A percentile compares a stretch with the other conserved stretches of the same genome.
Evolutionary conservation across 2,329 filamentous ascomycete genomes (phyloP).

Genomic region (Talaromyces sp.): DNA sequence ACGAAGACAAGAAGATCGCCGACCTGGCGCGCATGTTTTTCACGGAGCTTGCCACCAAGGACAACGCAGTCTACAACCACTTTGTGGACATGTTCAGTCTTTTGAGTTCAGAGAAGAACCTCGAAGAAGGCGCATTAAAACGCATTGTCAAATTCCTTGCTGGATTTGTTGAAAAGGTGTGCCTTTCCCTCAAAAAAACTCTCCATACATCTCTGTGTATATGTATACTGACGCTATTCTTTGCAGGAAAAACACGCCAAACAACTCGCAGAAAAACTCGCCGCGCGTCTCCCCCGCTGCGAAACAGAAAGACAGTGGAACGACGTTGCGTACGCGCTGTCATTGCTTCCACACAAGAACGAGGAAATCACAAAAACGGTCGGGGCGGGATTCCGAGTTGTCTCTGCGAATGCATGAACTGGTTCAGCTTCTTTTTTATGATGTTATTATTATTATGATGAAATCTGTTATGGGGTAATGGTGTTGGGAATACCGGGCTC

Average conservation of each 20-base stretch:
- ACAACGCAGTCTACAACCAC: constrained; percentile 98
- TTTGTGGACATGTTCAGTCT: constrained; percentile 99
- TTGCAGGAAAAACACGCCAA: constrained; percentile 97
- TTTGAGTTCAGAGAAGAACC: constrained; percentile 69
- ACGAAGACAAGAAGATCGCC: constrained; percentile 88
- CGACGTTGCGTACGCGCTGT: constrained; percentile 88
- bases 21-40: constrained; percentile 98
- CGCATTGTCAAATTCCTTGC: constrained; percentile 88
- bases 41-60: constrained; percentile 92
- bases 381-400: constrained; percentile 50
- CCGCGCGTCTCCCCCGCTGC: constrained; percentile 75
- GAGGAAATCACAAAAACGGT: constrained; percentile 41
- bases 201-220: neutral
- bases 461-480: neutral
- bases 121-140: constrained; percentile 81
- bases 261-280: constrained; percentile 86
- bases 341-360: constrained; percentile 69
- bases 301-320: constrained; percentile 96
- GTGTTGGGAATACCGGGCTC: neutral
- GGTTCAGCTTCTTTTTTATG: neutral
- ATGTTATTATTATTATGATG: neutral
- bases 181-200: neutral
- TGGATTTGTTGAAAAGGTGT: constrained; percentile 93
- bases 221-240: constrained; percentile 13
- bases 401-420: constrained; percentile 54